Conservation (phyloP, 768 basidiomycete genomes). For the Amanita polypyramis region DNA sequence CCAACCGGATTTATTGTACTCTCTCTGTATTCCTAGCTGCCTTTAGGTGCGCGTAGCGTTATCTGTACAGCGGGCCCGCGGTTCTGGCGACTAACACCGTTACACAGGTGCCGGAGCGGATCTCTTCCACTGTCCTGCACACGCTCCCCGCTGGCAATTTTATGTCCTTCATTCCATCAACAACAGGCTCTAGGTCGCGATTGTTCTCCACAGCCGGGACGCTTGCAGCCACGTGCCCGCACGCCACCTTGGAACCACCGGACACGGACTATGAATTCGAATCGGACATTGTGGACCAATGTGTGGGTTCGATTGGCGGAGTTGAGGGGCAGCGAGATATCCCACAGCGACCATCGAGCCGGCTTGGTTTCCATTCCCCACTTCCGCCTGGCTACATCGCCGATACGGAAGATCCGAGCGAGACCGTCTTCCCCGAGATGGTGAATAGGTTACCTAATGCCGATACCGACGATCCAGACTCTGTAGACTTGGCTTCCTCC, state of each 20-base stretch:
- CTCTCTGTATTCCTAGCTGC: slow-evolving; percentile 1
- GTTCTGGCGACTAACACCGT: not conserved
- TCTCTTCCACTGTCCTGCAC: not conserved
- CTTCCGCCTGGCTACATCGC: slow-evolving; percentile 9
- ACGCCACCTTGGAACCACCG: not conserved
- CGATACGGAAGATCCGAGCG: slow-evolving; percentile 4
- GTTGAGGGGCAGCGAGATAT: slow-evolving; percentile 16
- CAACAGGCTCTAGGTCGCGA: not conserved
- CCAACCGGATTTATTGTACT: not conserved
- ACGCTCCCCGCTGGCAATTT: not conserved
- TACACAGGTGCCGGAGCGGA: not conserved
- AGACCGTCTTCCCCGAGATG: not conserved
- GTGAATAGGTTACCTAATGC: not conserved
- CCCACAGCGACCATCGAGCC: slow-evolving; percentile 38
- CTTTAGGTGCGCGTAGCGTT: not conserved
- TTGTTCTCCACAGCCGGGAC: not conserved
- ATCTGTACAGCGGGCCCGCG: not conserved
- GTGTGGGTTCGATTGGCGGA: slow-evolving; percentile 4
- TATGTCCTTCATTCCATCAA: not conserved
- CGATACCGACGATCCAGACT: not conserved
- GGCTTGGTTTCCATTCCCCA: slow-evolving; percentile 33
- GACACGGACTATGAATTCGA: slow-evolving; percentile 10
- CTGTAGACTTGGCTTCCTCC: not conserved
- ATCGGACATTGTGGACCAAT: slow-evolving; percentile 16
- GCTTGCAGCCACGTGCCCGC: not conserved